Conservation (phyloP, 2,329 filamentous ascomycete species). For the Epichloe uncinata region DNA sequence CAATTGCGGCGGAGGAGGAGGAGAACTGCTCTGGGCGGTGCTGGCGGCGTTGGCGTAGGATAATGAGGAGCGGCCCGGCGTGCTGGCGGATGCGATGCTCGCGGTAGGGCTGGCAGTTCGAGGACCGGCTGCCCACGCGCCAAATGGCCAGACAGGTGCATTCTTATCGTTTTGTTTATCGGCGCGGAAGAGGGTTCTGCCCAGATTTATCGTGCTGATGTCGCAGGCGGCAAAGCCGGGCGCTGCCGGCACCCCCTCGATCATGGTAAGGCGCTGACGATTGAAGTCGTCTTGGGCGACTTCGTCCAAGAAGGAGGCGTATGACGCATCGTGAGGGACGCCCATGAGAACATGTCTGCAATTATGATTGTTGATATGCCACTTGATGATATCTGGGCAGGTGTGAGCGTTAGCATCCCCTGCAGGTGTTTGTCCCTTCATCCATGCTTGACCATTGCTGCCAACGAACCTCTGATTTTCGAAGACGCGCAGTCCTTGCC, state of each 20-base stretch:
- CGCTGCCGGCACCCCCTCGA: constrained; percentile 43
- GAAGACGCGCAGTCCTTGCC: constrained; percentile 45
- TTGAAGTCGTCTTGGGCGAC: constrained; percentile 31
- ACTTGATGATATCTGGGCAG: constrained; percentile 33
- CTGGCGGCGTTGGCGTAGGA: constrained; percentile 29
- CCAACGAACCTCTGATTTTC: constrained; percentile 41
- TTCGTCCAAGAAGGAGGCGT: constrained; percentile 45
- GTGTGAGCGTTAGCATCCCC: neutral
- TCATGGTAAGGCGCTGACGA: constrained; percentile 33
- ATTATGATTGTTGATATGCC: constrained; percentile 46
- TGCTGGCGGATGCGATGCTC: constrained; percentile 7
- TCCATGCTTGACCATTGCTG: neutral
- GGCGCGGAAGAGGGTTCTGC: constrained; percentile 35
- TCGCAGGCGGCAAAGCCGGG: constrained; percentile 34
- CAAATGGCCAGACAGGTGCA: constrained; percentile 6
- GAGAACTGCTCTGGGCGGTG: constrained; percentile 20
- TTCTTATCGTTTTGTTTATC: constrained; percentile 33
- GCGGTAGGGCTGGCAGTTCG: constrained; percentile 8
- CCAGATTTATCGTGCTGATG: constrained; percentile 32
- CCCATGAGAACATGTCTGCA: constrained; percentile 50
- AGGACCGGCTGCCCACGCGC: constrained; percentile 4
- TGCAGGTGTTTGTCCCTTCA: neutral
- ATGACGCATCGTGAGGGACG: constrained; percentile 47
- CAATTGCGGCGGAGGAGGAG: constrained; percentile 25
- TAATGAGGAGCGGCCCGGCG: constrained; percentile 4